A percentile compares a stretch with the other conserved stretches of the same genome.
Evolutionary conservation across 129 eudicot genomes (phyloP).

Genomic region (Solidago caesia): DNA sequence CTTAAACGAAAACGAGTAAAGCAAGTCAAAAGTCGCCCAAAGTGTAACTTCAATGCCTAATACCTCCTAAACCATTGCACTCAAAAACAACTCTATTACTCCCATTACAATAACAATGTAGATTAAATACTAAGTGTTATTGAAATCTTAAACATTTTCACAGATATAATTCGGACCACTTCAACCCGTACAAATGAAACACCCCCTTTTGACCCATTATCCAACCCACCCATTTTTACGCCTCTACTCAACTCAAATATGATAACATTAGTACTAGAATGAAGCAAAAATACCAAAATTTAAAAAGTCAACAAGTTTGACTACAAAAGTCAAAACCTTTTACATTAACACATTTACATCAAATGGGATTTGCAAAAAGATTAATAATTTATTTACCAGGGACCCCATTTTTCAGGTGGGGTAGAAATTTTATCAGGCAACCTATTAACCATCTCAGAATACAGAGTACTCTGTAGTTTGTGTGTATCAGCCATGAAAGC

Average conservation of each 20-base stretch:
- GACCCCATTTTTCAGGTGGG: slow-evolving; percentile 87
- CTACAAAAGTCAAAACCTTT: neutral
- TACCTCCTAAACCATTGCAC: no score
- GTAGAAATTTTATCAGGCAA: slow-evolving; percentile 57
- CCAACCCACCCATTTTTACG: neutral
- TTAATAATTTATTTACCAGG: slow-evolving; percentile 44
- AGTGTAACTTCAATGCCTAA: no score
- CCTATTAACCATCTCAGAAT: slow-evolving; percentile 62
- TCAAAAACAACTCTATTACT: no score
- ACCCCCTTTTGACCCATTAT: no score
- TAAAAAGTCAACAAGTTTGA: neutral
- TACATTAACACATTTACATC: neutral
- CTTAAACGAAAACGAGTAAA: no score
- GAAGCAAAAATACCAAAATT: neutral
- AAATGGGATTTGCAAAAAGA: neutral
- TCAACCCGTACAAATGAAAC: no score
- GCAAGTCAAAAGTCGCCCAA: no score
- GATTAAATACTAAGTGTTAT: no score
- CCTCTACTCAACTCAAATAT: neutral
- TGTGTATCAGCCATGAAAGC: slow-evolving; percentile 74
- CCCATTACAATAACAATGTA: no score
- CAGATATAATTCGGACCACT: no score
- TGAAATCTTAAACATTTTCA: no score
- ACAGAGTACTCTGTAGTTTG: slow-evolving; percentile 45
- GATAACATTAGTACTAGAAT: neutral